Base-by-base conservation (phyloP, 768 basidiomycete genomes). In the Tephrocybe sp. region DNA sequence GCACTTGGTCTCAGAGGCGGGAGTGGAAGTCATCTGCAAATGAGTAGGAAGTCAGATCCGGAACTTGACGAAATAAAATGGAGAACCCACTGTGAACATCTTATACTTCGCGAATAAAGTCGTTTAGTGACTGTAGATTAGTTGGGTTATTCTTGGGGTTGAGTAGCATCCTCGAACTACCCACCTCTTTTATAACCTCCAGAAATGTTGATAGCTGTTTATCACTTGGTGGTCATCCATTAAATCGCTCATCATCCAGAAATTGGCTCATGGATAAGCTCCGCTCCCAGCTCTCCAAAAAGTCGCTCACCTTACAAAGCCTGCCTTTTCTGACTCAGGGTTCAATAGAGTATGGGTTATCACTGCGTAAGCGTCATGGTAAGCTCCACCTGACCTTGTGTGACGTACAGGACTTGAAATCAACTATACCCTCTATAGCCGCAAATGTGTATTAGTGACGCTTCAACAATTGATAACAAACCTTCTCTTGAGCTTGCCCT, bases 1-100 rank as follows among this genome's bases (percentile, higher is more conserved):
- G 62, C 82, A 84, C 67, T 58, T 62, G 52, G 58, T 58, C 52
- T 75, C 61, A 65, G 73, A 72, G 60, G 73, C 70, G 52, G 75
- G 74, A 55, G 57, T 51, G 52, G 67, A 67, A 57, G 60, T 65
- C 56, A 52, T 65, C 71, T 72, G 35, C 3, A 22, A 49, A 17
- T 7, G 26, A 23, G 30, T n/a, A 9, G 1, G 19, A 42, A 26
- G 16, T 39, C 12, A 45, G 43, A 36, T 9, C 10, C 17, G 31
- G 22, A 6, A 9, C n/a, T 47, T 4, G 5, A 13, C 11, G 4
- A 8, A 0, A 1, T 9, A 8, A 35, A 7, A 22, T n/a, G 13
- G 13, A 3, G 16, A 13, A 35, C 43, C n/a, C 20, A 33, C 43
- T 31, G 11, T 40, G 32, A 41, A 41, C 45, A 52, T 52, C 6